phyloP scores from a whole-genome alignment of 208 protist species.

The Leishmania amazonensis region DNA sequence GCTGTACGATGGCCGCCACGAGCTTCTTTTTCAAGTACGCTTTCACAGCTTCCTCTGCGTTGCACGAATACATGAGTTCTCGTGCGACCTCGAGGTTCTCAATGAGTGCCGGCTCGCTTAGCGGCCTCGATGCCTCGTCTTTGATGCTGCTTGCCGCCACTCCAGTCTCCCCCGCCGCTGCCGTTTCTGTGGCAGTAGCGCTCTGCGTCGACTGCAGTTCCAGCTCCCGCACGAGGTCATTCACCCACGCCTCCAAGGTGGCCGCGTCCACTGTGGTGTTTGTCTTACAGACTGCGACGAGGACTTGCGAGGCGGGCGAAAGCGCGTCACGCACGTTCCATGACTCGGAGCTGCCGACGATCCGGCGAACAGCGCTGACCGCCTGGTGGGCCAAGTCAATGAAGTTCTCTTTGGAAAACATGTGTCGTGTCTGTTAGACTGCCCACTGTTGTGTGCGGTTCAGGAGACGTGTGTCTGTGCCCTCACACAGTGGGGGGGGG shows the following conservation, averaged over 20 bases:
- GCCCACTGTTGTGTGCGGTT: neutral
- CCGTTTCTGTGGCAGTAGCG: neutral
- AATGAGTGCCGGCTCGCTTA: constrained; percentile 60
- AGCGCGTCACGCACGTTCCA: constrained; percentile 40
- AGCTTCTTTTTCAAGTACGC: constrained; percentile 21
- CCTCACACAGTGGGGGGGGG: neutral
- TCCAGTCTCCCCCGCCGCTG: neutral
- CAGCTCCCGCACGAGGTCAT: constrained; percentile 27
- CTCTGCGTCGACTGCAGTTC: constrained; percentile 12
- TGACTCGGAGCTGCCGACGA: constrained; percentile 38
- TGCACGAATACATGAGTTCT: constrained; percentile 26
- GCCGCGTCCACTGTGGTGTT: constrained; percentile 20
- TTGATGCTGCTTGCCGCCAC: neutral
- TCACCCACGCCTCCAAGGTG: constrained; percentile 22
- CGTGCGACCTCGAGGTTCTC: constrained; percentile 49
- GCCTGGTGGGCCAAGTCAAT: constrained; percentile 67
- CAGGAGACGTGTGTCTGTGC: neutral
- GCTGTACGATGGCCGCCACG: constrained; percentile 15
- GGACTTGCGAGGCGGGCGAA: constrained; percentile 49
- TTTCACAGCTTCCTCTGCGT: constrained; percentile 16
- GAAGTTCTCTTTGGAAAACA: constrained; percentile 56
- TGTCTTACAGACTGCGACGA: constrained; percentile 51
- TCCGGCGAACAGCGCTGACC: constrained; percentile 54
- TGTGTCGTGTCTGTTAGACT: constrained; percentile 22
- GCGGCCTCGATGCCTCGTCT: constrained; percentile 26